Conservation (phyloP, 1,284 basidiomycete genomes). For the Irpex rosettiformis region DNA sequence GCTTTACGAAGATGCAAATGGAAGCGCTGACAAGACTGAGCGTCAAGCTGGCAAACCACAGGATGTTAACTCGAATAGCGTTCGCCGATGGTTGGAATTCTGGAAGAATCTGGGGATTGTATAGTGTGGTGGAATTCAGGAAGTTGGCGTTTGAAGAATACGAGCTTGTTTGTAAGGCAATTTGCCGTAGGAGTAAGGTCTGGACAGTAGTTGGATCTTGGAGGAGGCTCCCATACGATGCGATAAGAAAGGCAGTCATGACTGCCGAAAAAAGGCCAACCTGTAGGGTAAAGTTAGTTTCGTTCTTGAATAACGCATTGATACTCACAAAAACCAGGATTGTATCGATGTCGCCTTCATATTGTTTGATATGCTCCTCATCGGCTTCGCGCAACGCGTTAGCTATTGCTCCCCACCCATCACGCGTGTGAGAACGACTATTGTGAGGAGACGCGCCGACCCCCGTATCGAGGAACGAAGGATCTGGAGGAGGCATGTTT, state of each 20-base stretch:
- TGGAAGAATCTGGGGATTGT: background rate
- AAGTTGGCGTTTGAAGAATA: constrained; percentile 3
- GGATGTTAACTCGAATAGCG: constrained; percentile 8
- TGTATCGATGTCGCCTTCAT: constrained; percentile 14
- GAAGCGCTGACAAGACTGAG: constrained; percentile 9
- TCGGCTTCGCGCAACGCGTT: constrained; percentile 8
- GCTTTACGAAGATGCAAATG: constrained; percentile 9
- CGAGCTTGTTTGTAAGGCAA: constrained; percentile 4
- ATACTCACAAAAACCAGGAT: constrained; percentile 11
- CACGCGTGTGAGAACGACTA: no score
- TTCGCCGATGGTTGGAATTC: background rate
- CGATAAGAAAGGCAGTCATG: constrained; percentile 11
- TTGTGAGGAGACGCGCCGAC: no score
- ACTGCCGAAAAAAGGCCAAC: constrained; percentile 13
- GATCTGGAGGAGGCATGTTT: no score
- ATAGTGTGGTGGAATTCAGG: constrained; percentile 3
- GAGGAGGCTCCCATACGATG: constrained; percentile 5
- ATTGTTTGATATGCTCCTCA: constrained; percentile 7
- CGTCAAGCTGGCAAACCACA: constrained; percentile 13
- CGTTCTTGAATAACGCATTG: no score
- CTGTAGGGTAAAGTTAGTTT: constrained; percentile 1
- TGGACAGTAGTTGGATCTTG: background rate
- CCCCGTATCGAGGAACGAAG: no score
- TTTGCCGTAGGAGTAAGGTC: background rate
- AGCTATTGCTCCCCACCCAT: constrained; percentile 4